A percentile compares a stretch with the other conserved stretches of the same genome.
These are phyloP conservation scores for Aspergillus sp. DNA, from an alignment of 2,329 filamentous ascomycete species.

Conservation along the genomic window DNA sequence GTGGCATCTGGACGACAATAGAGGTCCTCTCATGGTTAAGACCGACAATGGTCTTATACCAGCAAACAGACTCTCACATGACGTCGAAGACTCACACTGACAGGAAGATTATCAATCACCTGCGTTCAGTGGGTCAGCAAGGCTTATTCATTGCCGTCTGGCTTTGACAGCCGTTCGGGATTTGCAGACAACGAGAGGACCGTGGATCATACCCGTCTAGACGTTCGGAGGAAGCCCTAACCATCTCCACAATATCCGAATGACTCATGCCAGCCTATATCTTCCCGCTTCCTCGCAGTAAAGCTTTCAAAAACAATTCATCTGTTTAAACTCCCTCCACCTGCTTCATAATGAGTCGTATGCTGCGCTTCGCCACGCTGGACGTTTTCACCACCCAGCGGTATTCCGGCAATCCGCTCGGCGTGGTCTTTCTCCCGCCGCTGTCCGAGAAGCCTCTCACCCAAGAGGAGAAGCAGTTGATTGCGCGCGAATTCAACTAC, in stretches of 20 bases:
- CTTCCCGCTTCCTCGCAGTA: no score
- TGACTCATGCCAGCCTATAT: no score
- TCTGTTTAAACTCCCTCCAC: neutral
- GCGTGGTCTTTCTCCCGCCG: slow-evolving; percentile 48
- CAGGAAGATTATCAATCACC: neutral
- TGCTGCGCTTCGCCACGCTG: slow-evolving; percentile 16
- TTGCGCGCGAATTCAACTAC: slow-evolving; percentile 58
- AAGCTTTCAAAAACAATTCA: no score
- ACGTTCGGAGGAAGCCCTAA: no score
- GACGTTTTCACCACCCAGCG: slow-evolving; percentile 43
- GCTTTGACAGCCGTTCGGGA: no score
- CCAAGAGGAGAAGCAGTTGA: slow-evolving; percentile 51
- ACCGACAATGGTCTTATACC: no score
- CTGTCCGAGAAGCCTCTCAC: slow-evolving; percentile 29
- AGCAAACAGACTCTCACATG: neutral
- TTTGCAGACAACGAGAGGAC: no score
- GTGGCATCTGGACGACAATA: neutral
- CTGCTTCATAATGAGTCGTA: neutral
- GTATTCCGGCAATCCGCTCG: slow-evolving; percentile 54
- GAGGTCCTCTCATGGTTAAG: no score
- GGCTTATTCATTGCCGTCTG: no score
- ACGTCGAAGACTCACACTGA: neutral
- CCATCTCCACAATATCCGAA: no score
- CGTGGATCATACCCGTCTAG: no score
- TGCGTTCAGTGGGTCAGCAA: no score